A percentile compares a stretch with the other conserved stretches of the same genome.
These are phyloP conservation scores for Oryza nivara DNA, from an alignment of 176 grass and related monocot genomes.

Conservation along the genomic window DNA sequence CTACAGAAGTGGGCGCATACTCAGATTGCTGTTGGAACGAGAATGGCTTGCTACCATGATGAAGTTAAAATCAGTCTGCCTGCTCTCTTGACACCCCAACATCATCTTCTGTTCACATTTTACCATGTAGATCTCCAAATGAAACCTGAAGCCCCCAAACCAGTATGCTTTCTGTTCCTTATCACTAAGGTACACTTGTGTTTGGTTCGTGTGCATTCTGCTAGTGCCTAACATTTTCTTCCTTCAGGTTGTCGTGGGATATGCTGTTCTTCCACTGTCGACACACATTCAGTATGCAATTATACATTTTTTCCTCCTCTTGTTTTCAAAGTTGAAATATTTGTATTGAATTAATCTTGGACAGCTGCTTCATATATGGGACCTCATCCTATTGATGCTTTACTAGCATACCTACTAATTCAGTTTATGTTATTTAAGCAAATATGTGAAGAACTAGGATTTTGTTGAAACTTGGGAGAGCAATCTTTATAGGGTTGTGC, in stretches of 20 bases:
- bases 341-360: slow-evolving; percentile 17
- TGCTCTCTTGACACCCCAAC: slow-evolving; percentile 86
- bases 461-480: slow-evolving; percentile 12
- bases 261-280: slow-evolving; percentile 88
- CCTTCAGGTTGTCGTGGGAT: slow-evolving; percentile 82
- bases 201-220: slow-evolving; percentile 30
- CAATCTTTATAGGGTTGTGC: not conserved
- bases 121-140: slow-evolving; percentile 97
- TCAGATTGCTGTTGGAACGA: slow-evolving; percentile 82
- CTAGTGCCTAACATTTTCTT: slow-evolving; percentile 44
- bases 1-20: slow-evolving; percentile 91
- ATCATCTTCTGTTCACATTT: slow-evolving; percentile 96
- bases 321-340: slow-evolving; percentile 19
- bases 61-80: slow-evolving; percentile 96
- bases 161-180: slow-evolving; percentile 61
- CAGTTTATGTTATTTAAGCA: slow-evolving; percentile 28
- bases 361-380: slow-evolving; percentile 7
- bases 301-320: slow-evolving; percentile 20
- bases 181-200: slow-evolving; percentile 31
- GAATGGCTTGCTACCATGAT: slow-evolving; percentile 91
- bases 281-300: slow-evolving; percentile 93
- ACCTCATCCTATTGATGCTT: slow-evolving; percentile 23
- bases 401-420: slow-evolving; percentile 3
- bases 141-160: slow-evolving; percentile 95
- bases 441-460: slow-evolving; percentile 10